These are phyloP conservation scores for Zanthoxylum bungeanum DNA, from an alignment of 345 rosid genomes.

Conservation along the genomic window DNA sequence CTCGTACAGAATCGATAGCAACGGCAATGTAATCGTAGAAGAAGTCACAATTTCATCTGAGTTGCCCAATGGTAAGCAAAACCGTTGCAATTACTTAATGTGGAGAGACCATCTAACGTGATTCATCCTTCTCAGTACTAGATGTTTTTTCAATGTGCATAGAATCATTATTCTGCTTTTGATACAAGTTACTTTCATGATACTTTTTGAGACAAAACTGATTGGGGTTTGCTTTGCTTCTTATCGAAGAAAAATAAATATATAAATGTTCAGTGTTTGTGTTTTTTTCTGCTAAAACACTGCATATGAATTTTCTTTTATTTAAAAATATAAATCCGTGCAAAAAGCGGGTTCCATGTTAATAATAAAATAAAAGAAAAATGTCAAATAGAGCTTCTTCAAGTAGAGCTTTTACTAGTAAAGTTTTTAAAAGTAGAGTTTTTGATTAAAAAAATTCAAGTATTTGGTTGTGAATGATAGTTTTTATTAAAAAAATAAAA, in stretches of 20 bases:
- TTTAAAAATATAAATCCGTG: too few relatives aligned
- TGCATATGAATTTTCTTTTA: too few relatives aligned
- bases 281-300: too few relatives aligned
- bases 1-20: slow-evolving; percentile 58
- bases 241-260: background rate
- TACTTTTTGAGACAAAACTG: background rate
- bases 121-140: background rate
- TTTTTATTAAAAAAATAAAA: too few relatives aligned
- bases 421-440: too few relatives aligned
- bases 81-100: slow-evolving; percentile 19
- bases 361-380: background rate
- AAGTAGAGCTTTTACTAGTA: too few relatives aligned
- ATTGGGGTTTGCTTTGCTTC: background rate
- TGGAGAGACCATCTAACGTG: slow-evolving; percentile 31
- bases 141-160: background rate
- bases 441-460: too few relatives aligned
- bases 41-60: slow-evolving; percentile 31
- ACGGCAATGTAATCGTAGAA: slow-evolving; percentile 60
- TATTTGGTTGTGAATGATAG: too few relatives aligned
- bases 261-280: too few relatives aligned
- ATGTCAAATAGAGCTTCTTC: background rate
- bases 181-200: background rate
- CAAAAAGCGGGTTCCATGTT: too few relatives aligned
- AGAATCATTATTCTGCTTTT: background rate
- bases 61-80: slow-evolving; percentile 6